phyloP scores from a whole-genome alignment of 1,284 basidiomycete genomes.

The Vanrija sp. region DNA sequence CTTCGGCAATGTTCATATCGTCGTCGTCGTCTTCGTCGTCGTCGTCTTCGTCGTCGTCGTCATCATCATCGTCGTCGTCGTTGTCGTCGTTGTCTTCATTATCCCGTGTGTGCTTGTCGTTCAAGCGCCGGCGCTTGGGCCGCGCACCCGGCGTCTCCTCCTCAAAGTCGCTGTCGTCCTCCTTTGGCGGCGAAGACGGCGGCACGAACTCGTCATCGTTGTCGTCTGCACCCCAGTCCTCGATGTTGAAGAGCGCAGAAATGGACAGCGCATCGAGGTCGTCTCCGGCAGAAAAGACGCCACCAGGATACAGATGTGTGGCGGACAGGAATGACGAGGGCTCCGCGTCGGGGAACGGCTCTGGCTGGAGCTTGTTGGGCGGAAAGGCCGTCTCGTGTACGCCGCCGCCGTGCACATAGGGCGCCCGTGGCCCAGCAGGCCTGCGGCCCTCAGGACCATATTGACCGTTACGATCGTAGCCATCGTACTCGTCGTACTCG shows the following conservation, averaged over 20 bases:
- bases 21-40: slow-evolving; percentile 28
- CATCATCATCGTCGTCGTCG: neutral
- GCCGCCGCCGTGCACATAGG: too few species aligned
- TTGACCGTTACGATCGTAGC: too few species aligned
- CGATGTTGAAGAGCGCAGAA: slow-evolving; percentile 12
- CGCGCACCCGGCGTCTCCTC: neutral
- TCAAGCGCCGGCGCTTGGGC: neutral
- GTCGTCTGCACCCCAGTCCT: slow-evolving; percentile 12
- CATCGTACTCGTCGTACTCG: too few species aligned
- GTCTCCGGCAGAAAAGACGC: slow-evolving; percentile 9
- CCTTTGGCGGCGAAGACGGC: slow-evolving; percentile 14
- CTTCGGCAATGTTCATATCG: slow-evolving; percentile 52
- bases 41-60: slow-evolving; percentile 52
- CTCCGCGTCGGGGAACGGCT: too few species aligned
- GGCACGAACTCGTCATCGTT: slow-evolving; percentile 19
- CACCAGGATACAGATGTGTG: neutral
- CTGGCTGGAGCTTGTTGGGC: too few species aligned
- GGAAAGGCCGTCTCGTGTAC: too few species aligned
- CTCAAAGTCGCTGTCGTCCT: slow-evolving; percentile 11
- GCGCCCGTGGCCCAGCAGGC: too few species aligned
- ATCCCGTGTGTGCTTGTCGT: neutral
- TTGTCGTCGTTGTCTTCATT: neutral
- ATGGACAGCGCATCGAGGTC: slow-evolving; percentile 14
- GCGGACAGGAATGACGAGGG: too few species aligned
- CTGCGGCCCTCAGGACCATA: too few species aligned